Evolutionary conservation across 2,329 filamentous ascomycete species (phyloP).

Genomic region (Colletotrichum camelliae): DNA sequence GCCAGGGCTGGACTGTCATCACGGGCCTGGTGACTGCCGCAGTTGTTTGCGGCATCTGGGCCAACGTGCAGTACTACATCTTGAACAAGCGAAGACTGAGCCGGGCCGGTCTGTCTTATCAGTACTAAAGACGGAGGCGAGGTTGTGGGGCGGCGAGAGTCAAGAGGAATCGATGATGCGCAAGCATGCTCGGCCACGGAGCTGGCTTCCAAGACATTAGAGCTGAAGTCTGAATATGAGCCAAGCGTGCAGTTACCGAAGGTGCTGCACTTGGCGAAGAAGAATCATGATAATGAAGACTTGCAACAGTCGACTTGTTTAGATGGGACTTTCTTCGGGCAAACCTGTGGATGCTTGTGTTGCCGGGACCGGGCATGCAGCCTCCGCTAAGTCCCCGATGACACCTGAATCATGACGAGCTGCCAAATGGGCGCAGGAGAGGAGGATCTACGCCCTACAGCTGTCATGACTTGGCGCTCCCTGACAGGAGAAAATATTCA

Average conservation of each 20-base stretch:
- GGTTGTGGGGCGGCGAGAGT: not conserved
- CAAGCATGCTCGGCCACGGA: not conserved
- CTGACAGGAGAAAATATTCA: not conserved
- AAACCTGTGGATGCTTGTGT: not conserved
- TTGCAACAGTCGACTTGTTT: not conserved
- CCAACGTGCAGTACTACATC: slow-evolving; percentile 21
- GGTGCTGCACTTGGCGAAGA: not conserved
- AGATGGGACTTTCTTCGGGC: not conserved
- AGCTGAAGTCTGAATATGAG: not conserved
- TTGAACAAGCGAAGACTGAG: slow-evolving; percentile 10
- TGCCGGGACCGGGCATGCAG: not conserved
- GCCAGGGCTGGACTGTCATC: slow-evolving; percentile 31
- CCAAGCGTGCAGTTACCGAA: not conserved
- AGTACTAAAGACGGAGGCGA: not conserved
- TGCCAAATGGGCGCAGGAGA: not conserved
- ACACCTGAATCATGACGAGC: not conserved
- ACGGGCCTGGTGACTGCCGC: slow-evolving; percentile 21
- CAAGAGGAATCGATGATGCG: not conserved
- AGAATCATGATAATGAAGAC: not conserved
- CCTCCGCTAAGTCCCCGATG: not conserved
- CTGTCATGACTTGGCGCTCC: not conserved
- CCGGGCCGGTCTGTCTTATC: not conserved
- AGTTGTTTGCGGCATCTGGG: slow-evolving; percentile 7
- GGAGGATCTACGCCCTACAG: not conserved
- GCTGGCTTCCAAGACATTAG: not conserved